Evolutionary conservation across 2,329 filamentous ascomycete genomes (phyloP).

Genomic region (Fonsecaea nubica): DNA sequence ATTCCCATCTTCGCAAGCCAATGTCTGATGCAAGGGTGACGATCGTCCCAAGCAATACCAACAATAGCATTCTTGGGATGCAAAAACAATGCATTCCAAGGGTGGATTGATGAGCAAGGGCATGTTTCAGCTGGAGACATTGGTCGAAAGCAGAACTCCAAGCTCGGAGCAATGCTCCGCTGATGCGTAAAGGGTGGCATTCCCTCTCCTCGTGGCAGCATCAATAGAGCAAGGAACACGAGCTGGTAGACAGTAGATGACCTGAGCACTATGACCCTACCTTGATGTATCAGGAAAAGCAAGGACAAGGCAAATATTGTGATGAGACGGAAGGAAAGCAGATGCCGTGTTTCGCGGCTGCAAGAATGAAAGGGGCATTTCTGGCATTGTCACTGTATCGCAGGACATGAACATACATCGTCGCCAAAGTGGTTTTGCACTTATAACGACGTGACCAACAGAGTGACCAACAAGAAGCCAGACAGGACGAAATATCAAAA

Average conservation of each 20-base stretch:
- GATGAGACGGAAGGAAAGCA: background rate
- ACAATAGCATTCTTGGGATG: conserved; percentile 22
- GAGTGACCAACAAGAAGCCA: background rate
- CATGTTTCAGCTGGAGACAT: conserved; percentile 21
- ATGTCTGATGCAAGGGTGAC: conserved; percentile 32
- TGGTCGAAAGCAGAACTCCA: conserved; percentile 3
- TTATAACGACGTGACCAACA: background rate
- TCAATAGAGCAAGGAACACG: conserved; percentile 18
- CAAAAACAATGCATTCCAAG: conserved; percentile 22
- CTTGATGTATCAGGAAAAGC: background rate
- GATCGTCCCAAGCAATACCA: conserved; percentile 10
- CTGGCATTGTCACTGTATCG: background rate
- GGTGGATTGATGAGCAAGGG: conserved; percentile 5
- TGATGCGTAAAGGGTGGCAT: conserved; percentile 10
- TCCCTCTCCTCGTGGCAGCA: conserved; percentile 19
- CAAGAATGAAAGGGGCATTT: background rate
- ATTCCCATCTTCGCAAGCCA: conserved; percentile 17
- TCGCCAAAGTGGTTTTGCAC: too few species aligned
- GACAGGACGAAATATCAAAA: too few species aligned
- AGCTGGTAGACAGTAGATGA: background rate
- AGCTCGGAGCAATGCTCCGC: conserved; percentile 3
- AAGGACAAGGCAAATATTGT: background rate
- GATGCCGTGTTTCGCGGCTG: background rate
- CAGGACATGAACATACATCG: too few species aligned
- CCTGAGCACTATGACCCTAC: background rate